Evolutionary conservation across 257 asterid genomes (phyloP).

Genomic region (Salvia hispanica): DNA sequence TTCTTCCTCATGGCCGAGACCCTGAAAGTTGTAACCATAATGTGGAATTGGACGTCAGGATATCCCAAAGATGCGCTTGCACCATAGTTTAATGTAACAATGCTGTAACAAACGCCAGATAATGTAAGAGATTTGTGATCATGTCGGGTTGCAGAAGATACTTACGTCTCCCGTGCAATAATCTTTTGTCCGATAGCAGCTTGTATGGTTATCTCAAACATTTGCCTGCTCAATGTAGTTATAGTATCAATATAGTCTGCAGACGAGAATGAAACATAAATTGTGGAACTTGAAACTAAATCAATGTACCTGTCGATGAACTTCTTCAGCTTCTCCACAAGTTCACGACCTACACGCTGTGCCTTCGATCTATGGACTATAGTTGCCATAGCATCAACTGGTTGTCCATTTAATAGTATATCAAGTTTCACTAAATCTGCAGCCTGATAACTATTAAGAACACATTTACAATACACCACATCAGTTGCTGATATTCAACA

Average conservation of each 20-base stretch:
- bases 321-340: constrained; percentile 88
- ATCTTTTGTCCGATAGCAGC: constrained; percentile 95
- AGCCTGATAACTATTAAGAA: constrained; percentile 71
- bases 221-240: constrained; percentile 67
- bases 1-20: constrained; percentile 94
- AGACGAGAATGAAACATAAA: not conserved
- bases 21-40: constrained; percentile 39
- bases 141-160: constrained; percentile 5
- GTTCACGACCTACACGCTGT: constrained; percentile 87
- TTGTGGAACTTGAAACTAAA: constrained; percentile 7
- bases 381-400: constrained; percentile 99
- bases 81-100: too few species aligned
- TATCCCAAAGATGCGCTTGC: not conserved
- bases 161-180: constrained; percentile 94
- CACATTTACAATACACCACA: not conserved
- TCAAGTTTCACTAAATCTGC: constrained; percentile 94
- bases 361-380: constrained; percentile 87
- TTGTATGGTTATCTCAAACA: constrained; percentile 95
- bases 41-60: constrained; percentile 1
- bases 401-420: constrained; percentile 83
- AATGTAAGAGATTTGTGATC: too few species aligned
- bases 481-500: constrained; percentile 21
- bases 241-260: constrained; percentile 3
- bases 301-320: constrained; percentile 74
- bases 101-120: too few species aligned